Evolutionary conservation across 2,329 filamentous ascomycete species (phyloP).

Genomic region (Pseudogymnoascus sp.): DNA sequence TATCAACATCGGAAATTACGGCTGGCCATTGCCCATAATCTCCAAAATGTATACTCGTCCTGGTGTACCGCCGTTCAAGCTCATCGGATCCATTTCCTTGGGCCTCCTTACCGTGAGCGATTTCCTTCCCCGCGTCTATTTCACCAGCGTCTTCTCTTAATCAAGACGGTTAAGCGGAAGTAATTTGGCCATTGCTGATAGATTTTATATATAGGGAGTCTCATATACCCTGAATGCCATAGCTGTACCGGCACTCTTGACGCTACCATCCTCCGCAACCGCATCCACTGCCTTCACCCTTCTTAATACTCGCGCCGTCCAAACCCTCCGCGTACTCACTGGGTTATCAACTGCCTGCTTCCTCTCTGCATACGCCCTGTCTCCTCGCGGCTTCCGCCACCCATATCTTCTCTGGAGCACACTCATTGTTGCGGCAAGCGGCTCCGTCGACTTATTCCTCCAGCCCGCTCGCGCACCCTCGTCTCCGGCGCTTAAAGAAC

Average conservation of each 20-base stretch:
- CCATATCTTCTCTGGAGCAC: constrained; percentile 87
- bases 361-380: constrained; percentile 69
- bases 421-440: constrained; percentile 51
- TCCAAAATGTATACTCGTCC: background rate
- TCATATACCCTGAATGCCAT: constrained; percentile 77
- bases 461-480: constrained; percentile 19
- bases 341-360: constrained; percentile 64
- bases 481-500: constrained; percentile 26
- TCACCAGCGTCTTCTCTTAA: background rate
- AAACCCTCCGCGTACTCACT: constrained; percentile 60
- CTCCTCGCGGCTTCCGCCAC: constrained; percentile 67
- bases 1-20: background rate
- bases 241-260: constrained; percentile 71
- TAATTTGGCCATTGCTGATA: background rate
- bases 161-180: background rate
- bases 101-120: constrained; percentile 75
- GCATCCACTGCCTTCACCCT: constrained; percentile 65
- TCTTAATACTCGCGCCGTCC: constrained; percentile 55
- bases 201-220: constrained; percentile 55
- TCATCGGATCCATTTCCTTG: constrained; percentile 83
- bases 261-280: constrained; percentile 66
- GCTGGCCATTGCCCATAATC: background rate
- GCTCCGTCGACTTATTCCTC: constrained; percentile 33
- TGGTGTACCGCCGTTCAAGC: constrained; percentile 63
- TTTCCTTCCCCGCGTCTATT: background rate